Evolutionary conservation across 495 filamentous ascomycete genomes (phyloP), one percentile per base, ranked within the genome.

Genomic region (Penicillium robsamsonii): DNA sequence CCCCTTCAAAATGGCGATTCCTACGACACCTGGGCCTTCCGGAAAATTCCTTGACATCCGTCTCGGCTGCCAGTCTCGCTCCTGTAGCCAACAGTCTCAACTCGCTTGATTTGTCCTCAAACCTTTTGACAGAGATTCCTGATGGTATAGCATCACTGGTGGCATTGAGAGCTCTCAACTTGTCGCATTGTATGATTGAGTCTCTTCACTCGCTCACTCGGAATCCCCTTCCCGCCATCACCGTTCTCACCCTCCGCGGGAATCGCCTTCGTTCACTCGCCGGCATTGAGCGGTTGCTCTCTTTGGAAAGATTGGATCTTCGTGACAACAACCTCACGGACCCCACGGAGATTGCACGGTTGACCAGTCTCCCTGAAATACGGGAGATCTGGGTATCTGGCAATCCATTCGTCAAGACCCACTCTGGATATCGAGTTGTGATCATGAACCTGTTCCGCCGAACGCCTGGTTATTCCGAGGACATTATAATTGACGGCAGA

Each of bases 181-280:
- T 98, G 27, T 93, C 92, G 13, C 86, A 91, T 64, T 97, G 94
- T 79, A 96, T 97, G 93, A 96, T 98, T 47, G 90, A 94, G 51
- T 95, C 91, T 31, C 76, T 98, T 54, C 91, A 95, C 61, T 96
- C 92, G 4, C 76, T 98, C 17, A 84, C 85, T 2, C 83, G 89
- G 53, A 92, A 87, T 67, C 93, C 94, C 30, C 80, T 98, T 4
- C 92, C 94, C 15, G 93, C 94, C 46, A 96, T 97, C 58, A 93
- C 88, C 4, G 91, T 91, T 20, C 80, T 98, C 59, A 97, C 97
- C 66, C 82, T 98, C 43, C 87, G 94, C 43, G 87, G 83, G 20
- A 98, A 98, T 70, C 88, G 92, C 35, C 82, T 98, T 51, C 80
- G 82, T 30, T 96, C 92, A 7, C 82, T 98, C 46, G 91, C 91